Base-by-base conservation (phyloP, 2,329 filamentous ascomycete genomes). In the Trichoderma oligosporum region DNA sequence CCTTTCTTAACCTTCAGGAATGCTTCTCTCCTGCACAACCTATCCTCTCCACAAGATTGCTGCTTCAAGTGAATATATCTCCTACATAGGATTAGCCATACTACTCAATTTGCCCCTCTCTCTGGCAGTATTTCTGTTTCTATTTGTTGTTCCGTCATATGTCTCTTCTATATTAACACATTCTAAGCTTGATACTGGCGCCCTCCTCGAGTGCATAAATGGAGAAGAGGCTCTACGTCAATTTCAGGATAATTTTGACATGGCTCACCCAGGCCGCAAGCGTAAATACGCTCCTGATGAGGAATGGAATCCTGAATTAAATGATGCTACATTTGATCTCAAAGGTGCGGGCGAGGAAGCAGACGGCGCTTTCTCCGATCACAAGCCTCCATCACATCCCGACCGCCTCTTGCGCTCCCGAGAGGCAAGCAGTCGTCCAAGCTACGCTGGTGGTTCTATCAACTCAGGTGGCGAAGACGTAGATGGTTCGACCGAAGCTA, bases 161-260 rank as follows among this genome's bases (percentile, higher is more conserved):
- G n/a, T n/a, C n/a, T n/a, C n/a, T n/a, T n/a, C n/a, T 22, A 11
- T 39, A 56, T 55, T 60, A 29, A 60, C 52, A 42, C 6, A 33
- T 27, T 18, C 27, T 20, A 62, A 75, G 73, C 60, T 74, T 45
- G 57, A 66, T 16, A 61, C 67, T 20, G 58, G 65, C 18, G 59
- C 72, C 8, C 65, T 75, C 1, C 48, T 69, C 51, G 56, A 61
- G 4, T 60, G 71, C 9, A 61, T 70, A 31, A 72, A 72, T 65
- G 73, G 72, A 35, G 62, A 61, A 55, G 55, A 53, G 27, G 68
- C 70, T 4, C 60, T 76, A 31, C 49, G 60, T 9, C 59, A 60
- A 8, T 65, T 61, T 56, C 31, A 52, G 20, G 31, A 45, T 6
- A n/a, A 7, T 4, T 16, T 18, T 4, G 12, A 35, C 2, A 65